Conservation (phyloP, 306 rosid species). For the Hippophae gyantsensis region DNA sequence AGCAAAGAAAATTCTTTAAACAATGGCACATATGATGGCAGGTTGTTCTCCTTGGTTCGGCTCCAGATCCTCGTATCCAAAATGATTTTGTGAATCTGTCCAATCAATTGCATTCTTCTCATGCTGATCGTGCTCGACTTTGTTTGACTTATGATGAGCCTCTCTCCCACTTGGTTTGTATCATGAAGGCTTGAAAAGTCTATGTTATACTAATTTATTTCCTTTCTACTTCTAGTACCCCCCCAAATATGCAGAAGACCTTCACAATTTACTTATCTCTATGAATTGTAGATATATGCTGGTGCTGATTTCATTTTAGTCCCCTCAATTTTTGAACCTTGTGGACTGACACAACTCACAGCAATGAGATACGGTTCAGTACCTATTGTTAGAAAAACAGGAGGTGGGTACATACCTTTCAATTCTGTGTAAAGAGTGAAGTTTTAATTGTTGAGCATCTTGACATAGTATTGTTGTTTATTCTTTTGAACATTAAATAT, state of each 20-base stretch:
- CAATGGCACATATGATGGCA: constrained; percentile 27
- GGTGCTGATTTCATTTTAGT: constrained; percentile 89
- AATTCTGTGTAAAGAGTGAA: neutral
- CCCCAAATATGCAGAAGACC: constrained; percentile 5
- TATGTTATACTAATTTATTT: neutral
- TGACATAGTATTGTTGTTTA: neutral
- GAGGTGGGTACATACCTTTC: constrained; percentile 32
- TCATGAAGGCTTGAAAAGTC: constrained; percentile 10
- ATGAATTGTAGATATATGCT: constrained; percentile 68
- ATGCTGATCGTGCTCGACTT: constrained; percentile 58
- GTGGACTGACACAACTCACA: constrained; percentile 92
- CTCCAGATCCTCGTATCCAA: constrained; percentile 96
- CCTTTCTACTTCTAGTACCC: neutral
- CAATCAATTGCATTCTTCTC: constrained; percentile 55
- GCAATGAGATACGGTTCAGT: constrained; percentile 99
- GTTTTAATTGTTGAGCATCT: neutral
- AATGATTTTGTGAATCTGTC: constrained; percentile 81
- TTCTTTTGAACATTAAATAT: neutral
- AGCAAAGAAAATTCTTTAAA: neutral
- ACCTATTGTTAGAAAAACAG: constrained; percentile 94
- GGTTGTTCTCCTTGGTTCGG: constrained; percentile 97
- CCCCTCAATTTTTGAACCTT: constrained; percentile 98
- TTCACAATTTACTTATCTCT: neutral
- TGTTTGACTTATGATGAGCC: constrained; percentile 93
- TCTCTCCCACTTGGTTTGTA: constrained; percentile 85